A percentile compares a stretch with the other conserved stretches of the same genome.
Conservation (phyloP, 2,329 filamentous ascomycete genomes). For the Leptographium radiaticola region DNA sequence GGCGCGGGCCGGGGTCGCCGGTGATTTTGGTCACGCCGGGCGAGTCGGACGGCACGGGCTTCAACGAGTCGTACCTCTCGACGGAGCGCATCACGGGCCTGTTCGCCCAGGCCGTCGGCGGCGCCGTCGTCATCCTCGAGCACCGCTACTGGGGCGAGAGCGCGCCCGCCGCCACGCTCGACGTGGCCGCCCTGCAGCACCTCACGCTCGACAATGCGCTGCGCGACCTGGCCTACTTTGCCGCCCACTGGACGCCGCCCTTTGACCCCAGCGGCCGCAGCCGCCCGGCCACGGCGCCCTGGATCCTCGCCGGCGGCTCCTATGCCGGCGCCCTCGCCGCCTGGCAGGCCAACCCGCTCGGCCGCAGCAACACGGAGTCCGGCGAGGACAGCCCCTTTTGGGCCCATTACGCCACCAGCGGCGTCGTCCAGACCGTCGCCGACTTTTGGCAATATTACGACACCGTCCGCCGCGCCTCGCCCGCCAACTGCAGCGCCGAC, state of each 20-base stretch:
- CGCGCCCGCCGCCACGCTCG: constrained; percentile 22
- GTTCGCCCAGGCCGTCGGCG: constrained; percentile 25
- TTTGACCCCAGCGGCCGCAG: constrained; percentile 33
- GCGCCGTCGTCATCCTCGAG: constrained; percentile 26
- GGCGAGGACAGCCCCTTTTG: constrained; percentile 23
- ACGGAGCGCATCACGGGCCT: constrained; percentile 43
- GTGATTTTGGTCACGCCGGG: constrained; percentile 27
- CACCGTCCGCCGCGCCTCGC: constrained; percentile 30
- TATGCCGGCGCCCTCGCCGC: constrained; percentile 41
- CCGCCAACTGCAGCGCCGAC: constrained; percentile 41
- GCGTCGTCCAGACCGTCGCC: constrained; percentile 36
- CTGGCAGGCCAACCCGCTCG: constrained; percentile 1
- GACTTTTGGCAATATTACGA: constrained; percentile 42
- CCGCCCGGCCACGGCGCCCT: constrained; percentile 33
- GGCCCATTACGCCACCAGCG: constrained; percentile 43
- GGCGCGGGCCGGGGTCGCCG: constrained; percentile 24
- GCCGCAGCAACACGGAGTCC: no score
- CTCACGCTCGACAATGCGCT: constrained; percentile 28
- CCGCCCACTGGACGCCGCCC: constrained; percentile 30
- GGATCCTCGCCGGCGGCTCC: constrained; percentile 41
- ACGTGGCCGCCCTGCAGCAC: constrained; percentile 22
- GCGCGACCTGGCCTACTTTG: constrained; percentile 28
- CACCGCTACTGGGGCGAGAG: constrained; percentile 30
- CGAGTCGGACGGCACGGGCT: constrained; percentile 16
- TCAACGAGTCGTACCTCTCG: constrained; percentile 7